Evolutionary conservation across 441 rosid genomes (phyloP), one percentile per base, ranked within the genome.

Genomic region (Jatropha podagrica): DNA sequence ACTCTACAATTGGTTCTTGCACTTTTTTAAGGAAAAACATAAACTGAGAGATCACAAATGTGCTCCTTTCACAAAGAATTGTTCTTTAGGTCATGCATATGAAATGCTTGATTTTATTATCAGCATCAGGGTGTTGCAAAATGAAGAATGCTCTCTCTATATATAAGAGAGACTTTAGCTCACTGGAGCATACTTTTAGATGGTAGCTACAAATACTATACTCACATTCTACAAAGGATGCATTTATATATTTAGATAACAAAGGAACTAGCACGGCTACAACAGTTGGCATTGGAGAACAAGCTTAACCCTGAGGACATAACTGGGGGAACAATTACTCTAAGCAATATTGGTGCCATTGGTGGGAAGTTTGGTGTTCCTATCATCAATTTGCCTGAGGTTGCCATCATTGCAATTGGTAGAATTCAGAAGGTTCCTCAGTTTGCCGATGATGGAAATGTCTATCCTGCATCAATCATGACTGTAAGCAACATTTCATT

Each of bases 361-460:
- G 99, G 99, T 61, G 99, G 99, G 73, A 95, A 91, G 82, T 89
- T 90, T 38, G 99, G 98, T 44, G 83, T 94, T 0, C 98, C 98
- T 32, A 84, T 95, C 46, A 76, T 93, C 41, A 95, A 95, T 86
- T 83, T 95, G 82, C 99, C 99, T 4, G 97, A 95, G 90, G 96
- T 90, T 71, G 85, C 96, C 27, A 93, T 95, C 74, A 90, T 93
- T 71, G 99, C 96, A 12, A 79, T 91, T 42, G 99, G 97, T 64
- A 86, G 97, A 81, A 90, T 95, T 83, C 92, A 91, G 85, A 91
- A 90, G 82, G 86, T 88, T 84, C 90, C 98, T 60, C 87, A 75
- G 20, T 86, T 91, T 76, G 78, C 86, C 20, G 86, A 88, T 27
- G 87, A 90, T 41, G 96, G 93, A 78, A 81, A 78, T 42, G 86